Conservation (phyloP, 768 basidiomycete genomes). For the Lyophyllum semitale region DNA sequence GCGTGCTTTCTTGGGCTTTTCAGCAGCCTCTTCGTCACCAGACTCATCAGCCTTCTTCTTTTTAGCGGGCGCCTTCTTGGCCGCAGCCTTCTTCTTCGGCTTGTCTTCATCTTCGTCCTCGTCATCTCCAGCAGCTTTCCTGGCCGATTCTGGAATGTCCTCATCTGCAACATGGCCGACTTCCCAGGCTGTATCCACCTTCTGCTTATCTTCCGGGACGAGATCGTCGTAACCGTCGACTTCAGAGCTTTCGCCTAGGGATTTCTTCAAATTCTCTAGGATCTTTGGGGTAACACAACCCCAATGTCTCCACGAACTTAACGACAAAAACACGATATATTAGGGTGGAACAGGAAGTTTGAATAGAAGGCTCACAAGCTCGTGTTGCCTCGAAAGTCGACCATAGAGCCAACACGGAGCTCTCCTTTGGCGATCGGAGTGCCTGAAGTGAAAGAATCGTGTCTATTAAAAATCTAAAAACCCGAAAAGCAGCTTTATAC, state of each 20-base stretch:
- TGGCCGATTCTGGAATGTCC: conserved; percentile 77
- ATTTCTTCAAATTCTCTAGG: conserved; percentile 68
- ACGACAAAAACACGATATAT: neutral
- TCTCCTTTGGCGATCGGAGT: conserved; percentile 72
- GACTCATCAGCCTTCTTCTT: conserved; percentile 13
- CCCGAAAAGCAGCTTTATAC: conserved; percentile 10
- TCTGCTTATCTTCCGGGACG: conserved; percentile 65
- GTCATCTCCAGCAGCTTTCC: conserved; percentile 42
- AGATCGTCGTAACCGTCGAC: conserved; percentile 87
- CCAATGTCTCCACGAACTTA: conserved; percentile 87
- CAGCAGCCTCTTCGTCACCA: conserved; percentile 10
- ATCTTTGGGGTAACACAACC: conserved; percentile 78
- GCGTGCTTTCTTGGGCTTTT: conserved; percentile 24
- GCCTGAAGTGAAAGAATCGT: conserved; percentile 40
- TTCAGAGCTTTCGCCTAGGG: conserved; percentile 59
- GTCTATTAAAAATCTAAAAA: conserved; percentile 17
- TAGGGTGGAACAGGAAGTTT: conserved; percentile 17
- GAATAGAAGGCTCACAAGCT: conserved; percentile 49
- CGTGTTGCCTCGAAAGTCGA: conserved; percentile 72
- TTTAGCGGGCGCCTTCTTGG: conserved; percentile 27
- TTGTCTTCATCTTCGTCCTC: conserved; percentile 24
- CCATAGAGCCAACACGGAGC: conserved; percentile 71
- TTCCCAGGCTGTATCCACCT: conserved; percentile 72
- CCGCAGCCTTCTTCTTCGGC: conserved; percentile 41
- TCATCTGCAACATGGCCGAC: conserved; percentile 79